These are phyloP conservation scores for Agarophyton chilense DNA, from an alignment of 23 red algal genomes.

Conservation along the genomic window DNA sequence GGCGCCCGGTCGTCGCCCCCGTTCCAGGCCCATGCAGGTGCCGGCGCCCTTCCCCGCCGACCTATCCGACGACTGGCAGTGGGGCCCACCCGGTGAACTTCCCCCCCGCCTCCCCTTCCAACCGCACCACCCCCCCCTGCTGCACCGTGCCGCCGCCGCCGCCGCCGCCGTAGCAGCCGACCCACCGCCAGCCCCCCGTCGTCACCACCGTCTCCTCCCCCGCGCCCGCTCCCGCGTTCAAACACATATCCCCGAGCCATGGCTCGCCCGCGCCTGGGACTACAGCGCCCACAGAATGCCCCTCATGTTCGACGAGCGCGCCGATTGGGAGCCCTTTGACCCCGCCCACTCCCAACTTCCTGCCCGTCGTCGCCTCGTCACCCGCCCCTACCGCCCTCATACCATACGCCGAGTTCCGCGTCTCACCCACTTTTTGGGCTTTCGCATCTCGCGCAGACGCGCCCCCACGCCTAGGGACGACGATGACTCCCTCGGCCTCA, in stretches of 20 bases:
- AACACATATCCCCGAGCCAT: slow-evolving; percentile 16
- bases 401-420: background rate
- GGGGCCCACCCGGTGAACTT: slow-evolving; percentile 57
- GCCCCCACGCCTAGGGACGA: slow-evolving; percentile 9
- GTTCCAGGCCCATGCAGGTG: slow-evolving; percentile 36
- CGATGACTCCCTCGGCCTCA: slow-evolving; percentile 49
- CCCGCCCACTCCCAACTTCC: background rate
- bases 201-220: slow-evolving; percentile 9
- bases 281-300: slow-evolving; percentile 40
- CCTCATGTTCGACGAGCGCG: slow-evolving; percentile 60
- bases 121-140: slow-evolving; percentile 49
- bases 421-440: slow-evolving; percentile 17
- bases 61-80: slow-evolving; percentile 44
- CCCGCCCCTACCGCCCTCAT: background rate
- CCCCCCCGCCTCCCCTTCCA: slow-evolving; percentile 53
- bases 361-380: background rate
- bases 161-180: slow-evolving; percentile 20
- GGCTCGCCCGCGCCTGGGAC: slow-evolving; percentile 27
- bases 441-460: slow-evolving; percentile 25
- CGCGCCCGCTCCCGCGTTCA: slow-evolving; percentile 1
- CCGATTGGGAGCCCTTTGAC: slow-evolving; percentile 45
- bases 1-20: slow-evolving; percentile 56
- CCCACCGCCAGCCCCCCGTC: background rate
- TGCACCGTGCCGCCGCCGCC: slow-evolving; percentile 59
- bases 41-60: slow-evolving; percentile 22